Percentiles rank a stretch among this genome's conserved stretches.
Evolutionary conservation across 805 yeast genomes (phyloP).

Genomic region (Saccharomycopsis malanga): DNA sequence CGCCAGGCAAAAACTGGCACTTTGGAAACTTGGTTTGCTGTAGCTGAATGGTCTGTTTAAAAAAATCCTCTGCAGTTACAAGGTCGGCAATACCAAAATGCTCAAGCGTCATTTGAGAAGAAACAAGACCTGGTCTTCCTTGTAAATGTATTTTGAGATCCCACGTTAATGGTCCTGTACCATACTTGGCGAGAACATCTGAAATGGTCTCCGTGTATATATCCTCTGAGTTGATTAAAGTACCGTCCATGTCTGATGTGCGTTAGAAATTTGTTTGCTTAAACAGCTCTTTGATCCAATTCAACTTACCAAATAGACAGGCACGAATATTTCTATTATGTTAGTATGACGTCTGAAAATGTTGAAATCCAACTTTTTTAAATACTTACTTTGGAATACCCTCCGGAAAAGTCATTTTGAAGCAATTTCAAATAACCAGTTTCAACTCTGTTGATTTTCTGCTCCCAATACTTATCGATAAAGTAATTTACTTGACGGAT

Average conservation of each 20-base stretch:
- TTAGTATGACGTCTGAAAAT: too few relatives aligned
- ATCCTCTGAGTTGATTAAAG: constrained; percentile 86
- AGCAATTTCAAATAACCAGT: too few relatives aligned
- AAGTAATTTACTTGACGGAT: too few relatives aligned
- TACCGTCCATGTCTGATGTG: constrained; percentile 82
- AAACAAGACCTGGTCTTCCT: constrained; percentile 83
- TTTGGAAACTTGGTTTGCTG: constrained; percentile 55
- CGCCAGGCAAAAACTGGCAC: constrained; percentile 76
- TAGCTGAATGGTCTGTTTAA: constrained; percentile 41
- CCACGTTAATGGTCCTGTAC: constrained; percentile 83
- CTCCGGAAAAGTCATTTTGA: too few relatives aligned
- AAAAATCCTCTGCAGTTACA: constrained; percentile 55
- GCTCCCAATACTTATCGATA: too few relatives aligned
- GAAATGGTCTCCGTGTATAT: constrained; percentile 76
- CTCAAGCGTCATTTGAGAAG: constrained; percentile 57
- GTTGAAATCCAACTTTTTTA: too few relatives aligned
- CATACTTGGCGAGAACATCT: constrained; percentile 56
- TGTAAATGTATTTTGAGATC: constrained; percentile 80
- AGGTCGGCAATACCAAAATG: constrained; percentile 55
- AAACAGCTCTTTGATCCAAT: not conserved
- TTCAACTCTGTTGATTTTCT: too few relatives aligned
- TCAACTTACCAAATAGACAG: constrained; percentile 59
- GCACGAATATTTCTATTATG: constrained; percentile 43
- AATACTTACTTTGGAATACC: too few relatives aligned
- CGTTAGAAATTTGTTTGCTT: not conserved